Percentiles rank a stretch among this genome's conserved stretches.
These are phyloP conservation scores for Pichia sp. DNA, from an alignment of 1,139 yeast genomes.

Conservation along the genomic window DNA sequence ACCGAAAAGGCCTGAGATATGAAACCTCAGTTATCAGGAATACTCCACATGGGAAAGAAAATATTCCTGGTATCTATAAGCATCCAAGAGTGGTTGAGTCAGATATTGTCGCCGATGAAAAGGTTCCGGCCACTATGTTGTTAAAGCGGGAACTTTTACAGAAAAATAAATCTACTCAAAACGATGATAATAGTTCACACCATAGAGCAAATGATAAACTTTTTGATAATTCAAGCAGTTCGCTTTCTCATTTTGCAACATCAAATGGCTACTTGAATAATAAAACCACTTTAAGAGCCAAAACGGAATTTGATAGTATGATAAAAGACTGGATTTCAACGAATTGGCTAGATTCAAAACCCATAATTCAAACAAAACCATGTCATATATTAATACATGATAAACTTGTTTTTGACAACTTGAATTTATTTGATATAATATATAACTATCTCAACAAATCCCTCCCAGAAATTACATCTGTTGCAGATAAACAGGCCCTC, in stretches of 20 bases:
- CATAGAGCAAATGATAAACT: neutral
- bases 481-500: neutral
- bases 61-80: constrained; percentile 4
- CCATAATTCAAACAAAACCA: constrained; percentile 13
- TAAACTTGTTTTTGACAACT: constrained; percentile 14
- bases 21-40: constrained; percentile 1
- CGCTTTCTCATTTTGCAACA: constrained; percentile 5
- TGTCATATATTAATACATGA: constrained; percentile 23
- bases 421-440: constrained; percentile 13
- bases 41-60: constrained; percentile 2
- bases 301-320: constrained; percentile 16
- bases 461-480: neutral
- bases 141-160: neutral
- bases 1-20: neutral
- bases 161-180: neutral
- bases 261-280: constrained; percentile 2
- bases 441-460: constrained; percentile 1
- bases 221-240: neutral
- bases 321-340: constrained; percentile 20
- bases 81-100: constrained; percentile 2
- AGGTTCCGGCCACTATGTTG: constrained; percentile 6
- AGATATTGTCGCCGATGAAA: neutral
- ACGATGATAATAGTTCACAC: neutral
- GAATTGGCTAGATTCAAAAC: constrained; percentile 14
- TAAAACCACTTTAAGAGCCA: constrained; percentile 11